A percentile compares a stretch with the other conserved stretches of the same genome.
Evolutionary conservation across 495 filamentous ascomycete genomes (phyloP).

Genomic region (Penicillium robsamsonii): DNA sequence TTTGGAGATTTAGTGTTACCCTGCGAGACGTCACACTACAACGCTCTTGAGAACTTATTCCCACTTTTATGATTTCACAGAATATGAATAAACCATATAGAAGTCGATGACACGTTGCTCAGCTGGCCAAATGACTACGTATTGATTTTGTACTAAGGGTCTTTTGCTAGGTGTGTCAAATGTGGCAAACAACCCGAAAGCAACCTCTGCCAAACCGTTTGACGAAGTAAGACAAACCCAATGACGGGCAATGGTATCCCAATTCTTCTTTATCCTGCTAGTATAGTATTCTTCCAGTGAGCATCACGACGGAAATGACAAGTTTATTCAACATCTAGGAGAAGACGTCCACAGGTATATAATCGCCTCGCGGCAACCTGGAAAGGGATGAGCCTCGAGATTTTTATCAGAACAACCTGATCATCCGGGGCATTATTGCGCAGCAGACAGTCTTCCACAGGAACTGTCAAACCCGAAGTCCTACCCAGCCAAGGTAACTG

Average conservation of each 20-base stretch:
- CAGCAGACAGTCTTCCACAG: background rate
- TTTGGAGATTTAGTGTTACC: background rate
- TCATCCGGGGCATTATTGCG: background rate
- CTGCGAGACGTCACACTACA: background rate
- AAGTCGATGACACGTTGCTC: background rate
- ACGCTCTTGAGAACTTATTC: background rate
- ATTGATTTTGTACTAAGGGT: background rate
- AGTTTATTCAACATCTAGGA: too few species aligned
- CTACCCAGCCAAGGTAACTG: background rate
- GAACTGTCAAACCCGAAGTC: conserved; percentile 5
- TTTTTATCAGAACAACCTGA: background rate
- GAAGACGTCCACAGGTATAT: background rate
- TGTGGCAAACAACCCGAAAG: background rate
- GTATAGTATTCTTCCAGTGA: background rate
- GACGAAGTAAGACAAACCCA: background rate
- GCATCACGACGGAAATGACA: background rate
- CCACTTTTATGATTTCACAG: background rate
- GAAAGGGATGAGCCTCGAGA: background rate
- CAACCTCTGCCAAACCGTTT: background rate
- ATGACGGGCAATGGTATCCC: background rate
- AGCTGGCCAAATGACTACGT: background rate
- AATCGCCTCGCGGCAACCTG: background rate
- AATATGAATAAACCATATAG: background rate
- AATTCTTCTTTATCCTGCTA: too few species aligned
- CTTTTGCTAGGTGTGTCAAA: background rate